phyloP scores from a whole-genome alignment of 352 stramenopile species.

The Pythium brassicae region DNA sequence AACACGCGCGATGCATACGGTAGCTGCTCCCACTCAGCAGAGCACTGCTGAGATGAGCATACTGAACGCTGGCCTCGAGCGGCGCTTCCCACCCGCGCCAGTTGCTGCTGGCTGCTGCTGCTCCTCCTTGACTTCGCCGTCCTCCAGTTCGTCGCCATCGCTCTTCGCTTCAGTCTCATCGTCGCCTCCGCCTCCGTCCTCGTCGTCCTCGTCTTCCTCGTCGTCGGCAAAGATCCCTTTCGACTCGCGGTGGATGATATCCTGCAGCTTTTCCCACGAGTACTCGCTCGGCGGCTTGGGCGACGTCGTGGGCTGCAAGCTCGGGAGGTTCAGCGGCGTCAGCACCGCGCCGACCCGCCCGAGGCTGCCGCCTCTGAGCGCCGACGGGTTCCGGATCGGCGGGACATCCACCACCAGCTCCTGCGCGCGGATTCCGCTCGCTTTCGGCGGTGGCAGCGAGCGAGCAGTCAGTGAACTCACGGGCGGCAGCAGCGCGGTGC shows the following conservation, averaged over 20 bases:
- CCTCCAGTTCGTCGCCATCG: slow-evolving; percentile 9
- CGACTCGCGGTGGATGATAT: slow-evolving; percentile 66
- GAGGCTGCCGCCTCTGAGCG: background rate
- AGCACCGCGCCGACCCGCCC: background rate
- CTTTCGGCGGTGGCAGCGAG: background rate
- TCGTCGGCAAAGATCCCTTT: slow-evolving; percentile 46
- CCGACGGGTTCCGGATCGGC: slow-evolving; percentile 11
- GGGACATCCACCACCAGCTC: background rate
- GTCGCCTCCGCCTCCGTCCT: slow-evolving; percentile 1
- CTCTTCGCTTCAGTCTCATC: background rate
- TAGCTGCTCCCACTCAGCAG: no score
- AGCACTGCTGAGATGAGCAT: slow-evolving; percentile 48
- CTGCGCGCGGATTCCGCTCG: background rate
- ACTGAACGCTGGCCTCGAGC: slow-evolving; percentile 22
- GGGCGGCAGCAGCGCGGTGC: slow-evolving; percentile 5
- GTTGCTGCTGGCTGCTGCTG: background rate
- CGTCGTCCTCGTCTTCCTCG: slow-evolving; percentile 24
- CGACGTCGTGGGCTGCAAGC: slow-evolving; percentile 1
- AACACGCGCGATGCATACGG: no score
- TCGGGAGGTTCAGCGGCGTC: slow-evolving; percentile 9
- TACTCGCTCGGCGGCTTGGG: slow-evolving; percentile 36
- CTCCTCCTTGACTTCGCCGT: slow-evolving; percentile 9
- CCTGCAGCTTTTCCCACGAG: slow-evolving; percentile 72
- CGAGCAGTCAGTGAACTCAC: slow-evolving; percentile 9
- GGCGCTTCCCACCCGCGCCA: background rate